Evolutionary conservation across 768 basidiomycete genomes (phyloP), one percentile per base, ranked within the genome.

Genomic region (Auriculariales sp.): DNA sequence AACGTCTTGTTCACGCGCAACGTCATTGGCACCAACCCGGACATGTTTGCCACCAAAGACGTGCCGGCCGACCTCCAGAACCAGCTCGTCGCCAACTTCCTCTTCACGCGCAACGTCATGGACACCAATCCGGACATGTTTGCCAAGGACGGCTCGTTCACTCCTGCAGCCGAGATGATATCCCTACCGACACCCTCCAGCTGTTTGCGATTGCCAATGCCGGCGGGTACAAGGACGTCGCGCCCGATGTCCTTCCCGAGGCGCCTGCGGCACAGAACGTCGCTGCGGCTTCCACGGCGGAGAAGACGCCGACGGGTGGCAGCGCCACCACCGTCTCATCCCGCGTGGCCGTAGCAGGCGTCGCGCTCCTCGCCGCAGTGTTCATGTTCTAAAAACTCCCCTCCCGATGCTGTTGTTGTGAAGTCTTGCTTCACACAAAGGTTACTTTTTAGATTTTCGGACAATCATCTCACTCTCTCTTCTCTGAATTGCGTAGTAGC

Each of bases 241-340:
- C 31, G 31, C 9, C 7, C 9, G 15, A 7, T 15, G n/a, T n/a
- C n/a, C n/a, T n/a, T n/a, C 31, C 31, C 31, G 31, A 7, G 7
- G 31, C 9, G 9, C 31, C 31, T 7, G 15, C 31, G 9, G 31
- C 31, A 9, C 9, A 19, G 6, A 25, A 19, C 17, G 39, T 22
- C 22, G 39, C 39, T 19, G 29, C 49, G 19, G 29, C 55, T n/a
- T 17, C 61, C 17, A 22, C 50, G 32, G 28, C 58, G 7, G 11
- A 58, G 2, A 31, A 62, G 19, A 50, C 61, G 28, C 31, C 56
- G 4, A 7, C 49, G 52, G 75, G 66, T 59, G 74, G 74, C 34
- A 77, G 78, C 12, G 60, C 64, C 50, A 64, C 71, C 3, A 54
- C 73, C 29, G 61, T 71, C 10, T 74, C 75, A 5, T 71, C 80